phyloP scores from a whole-genome alignment of 2,329 filamentous ascomycete genomes.

The Hortaea werneckii region DNA sequence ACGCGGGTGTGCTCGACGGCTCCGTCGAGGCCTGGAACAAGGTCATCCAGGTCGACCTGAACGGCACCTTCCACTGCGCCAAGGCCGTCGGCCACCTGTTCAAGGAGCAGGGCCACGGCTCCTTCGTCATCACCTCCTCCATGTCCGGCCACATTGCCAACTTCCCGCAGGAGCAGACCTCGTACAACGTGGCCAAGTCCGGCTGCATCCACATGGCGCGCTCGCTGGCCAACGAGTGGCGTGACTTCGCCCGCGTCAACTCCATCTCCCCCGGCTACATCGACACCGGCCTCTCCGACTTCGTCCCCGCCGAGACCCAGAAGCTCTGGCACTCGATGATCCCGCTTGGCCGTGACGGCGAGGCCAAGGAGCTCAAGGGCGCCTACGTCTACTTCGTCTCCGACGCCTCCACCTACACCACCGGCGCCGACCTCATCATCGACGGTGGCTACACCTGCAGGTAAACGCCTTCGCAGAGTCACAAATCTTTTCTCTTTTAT shows the following conservation, averaged over 20 bases:
- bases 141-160: conserved; percentile 80
- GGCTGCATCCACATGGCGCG: conserved; percentile 49
- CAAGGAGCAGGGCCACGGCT: conserved; percentile 54
- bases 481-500: too few species aligned
- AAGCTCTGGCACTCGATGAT: conserved; percentile 51
- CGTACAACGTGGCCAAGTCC: conserved; percentile 57
- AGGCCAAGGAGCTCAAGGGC: conserved; percentile 57
- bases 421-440: conserved; percentile 41
- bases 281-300: conserved; percentile 57
- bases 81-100: conserved; percentile 78
- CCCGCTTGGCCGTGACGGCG: conserved; percentile 49
- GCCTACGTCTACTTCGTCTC: conserved; percentile 45
- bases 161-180: conserved; percentile 62
- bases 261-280: conserved; percentile 60
- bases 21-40: conserved; percentile 62
- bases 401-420: conserved; percentile 42
- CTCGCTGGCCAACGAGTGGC: conserved; percentile 60
- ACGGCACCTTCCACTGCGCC: conserved; percentile 75
- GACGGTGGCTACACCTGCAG: conserved; percentile 38
- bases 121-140: conserved; percentile 56
- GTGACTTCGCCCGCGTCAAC: conserved; percentile 59
- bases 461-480: conserved; percentile 12
- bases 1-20: conserved; percentile 58
- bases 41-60: conserved; percentile 78
- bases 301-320: conserved; percentile 49